Evolutionary conservation across 805 yeast species (phyloP).

Genomic region (Lipomyces yamadae): DNA sequence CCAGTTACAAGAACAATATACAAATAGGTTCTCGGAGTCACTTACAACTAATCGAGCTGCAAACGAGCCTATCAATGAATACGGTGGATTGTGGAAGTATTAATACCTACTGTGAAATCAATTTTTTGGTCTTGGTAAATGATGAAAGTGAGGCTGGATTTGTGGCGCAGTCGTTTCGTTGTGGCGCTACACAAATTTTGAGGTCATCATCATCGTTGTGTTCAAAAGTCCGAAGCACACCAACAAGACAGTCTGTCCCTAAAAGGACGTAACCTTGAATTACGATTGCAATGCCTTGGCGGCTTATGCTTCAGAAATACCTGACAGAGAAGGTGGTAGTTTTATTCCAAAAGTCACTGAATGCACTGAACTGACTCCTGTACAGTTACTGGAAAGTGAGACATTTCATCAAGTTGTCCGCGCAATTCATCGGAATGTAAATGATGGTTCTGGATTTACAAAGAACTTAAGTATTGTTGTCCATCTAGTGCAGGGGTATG

Average conservation of each 20-base stretch:
- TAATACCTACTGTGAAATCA: neutral
- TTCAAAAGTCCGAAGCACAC: too few species aligned
- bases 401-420: conserved; percentile 28
- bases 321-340: conserved; percentile 23
- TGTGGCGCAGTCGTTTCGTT: too few species aligned
- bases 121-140: too few species aligned
- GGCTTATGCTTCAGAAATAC: conserved; percentile 15
- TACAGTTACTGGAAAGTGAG: conserved; percentile 28
- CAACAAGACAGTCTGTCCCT: neutral
- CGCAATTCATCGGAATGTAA: conserved; percentile 21
- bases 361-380: neutral
- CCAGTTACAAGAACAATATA: neutral
- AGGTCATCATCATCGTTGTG: too few species aligned
- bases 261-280: neutral
- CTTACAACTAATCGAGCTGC: neutral
- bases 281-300: conserved; percentile 24
- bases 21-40: neutral
- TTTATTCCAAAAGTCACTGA: neutral
- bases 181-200: too few species aligned
- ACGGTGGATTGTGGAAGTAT: neutral
- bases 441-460: conserved; percentile 14
- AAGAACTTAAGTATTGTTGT: conserved; percentile 22
- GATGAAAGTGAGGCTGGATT: too few species aligned
- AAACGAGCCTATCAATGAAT: neutral
- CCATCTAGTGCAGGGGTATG: neutral